phyloP scores from a whole-genome alignment of 768 basidiomycete genomes.

The Mrakia hoshinonis region DNA sequence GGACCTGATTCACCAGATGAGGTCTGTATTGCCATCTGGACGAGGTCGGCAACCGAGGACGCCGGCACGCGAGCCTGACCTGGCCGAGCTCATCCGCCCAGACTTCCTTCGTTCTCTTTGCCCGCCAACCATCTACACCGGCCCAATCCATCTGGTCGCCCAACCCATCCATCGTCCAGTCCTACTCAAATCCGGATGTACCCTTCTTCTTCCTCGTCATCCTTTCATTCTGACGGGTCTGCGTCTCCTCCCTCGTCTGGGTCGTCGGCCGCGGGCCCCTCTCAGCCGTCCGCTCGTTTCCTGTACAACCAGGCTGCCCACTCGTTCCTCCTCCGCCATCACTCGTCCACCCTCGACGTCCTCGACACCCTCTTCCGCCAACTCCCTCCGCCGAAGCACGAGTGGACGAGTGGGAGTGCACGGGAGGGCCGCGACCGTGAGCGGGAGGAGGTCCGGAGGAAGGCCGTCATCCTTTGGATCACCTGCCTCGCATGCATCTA shows the following conservation, averaged over 20 bases:
- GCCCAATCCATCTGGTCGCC: neutral
- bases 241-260: slow-evolving; percentile 59
- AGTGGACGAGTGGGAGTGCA: neutral
- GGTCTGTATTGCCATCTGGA: too few species aligned
- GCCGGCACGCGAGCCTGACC: neutral
- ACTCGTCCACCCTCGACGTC: slow-evolving; percentile 92
- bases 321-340: slow-evolving; percentile 62
- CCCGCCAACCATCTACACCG: neutral
- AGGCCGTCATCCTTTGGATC: slow-evolving; percentile 22
- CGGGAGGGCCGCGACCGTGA: neutral
- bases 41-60: too few species aligned
- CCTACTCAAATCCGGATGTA: neutral
- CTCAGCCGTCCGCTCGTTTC: slow-evolving; percentile 39
- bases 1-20: too few species aligned
- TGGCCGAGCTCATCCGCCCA: neutral
- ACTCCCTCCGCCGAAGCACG: slow-evolving; percentile 48
- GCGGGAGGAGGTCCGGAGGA: slow-evolving; percentile 17
- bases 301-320: slow-evolving; percentile 57
- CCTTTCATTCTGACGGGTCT: slow-evolving; percentile 61
- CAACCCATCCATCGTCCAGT: neutral
- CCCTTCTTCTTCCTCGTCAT: neutral
- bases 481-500: slow-evolving; percentile 10
- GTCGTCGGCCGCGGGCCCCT: slow-evolving; percentile 57
- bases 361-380: slow-evolving; percentile 65
- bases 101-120: neutral